These are phyloP conservation scores for Asterophora lycoperdoides DNA, from an alignment of 768 basidiomycete genomes.

Conservation along the genomic window DNA sequence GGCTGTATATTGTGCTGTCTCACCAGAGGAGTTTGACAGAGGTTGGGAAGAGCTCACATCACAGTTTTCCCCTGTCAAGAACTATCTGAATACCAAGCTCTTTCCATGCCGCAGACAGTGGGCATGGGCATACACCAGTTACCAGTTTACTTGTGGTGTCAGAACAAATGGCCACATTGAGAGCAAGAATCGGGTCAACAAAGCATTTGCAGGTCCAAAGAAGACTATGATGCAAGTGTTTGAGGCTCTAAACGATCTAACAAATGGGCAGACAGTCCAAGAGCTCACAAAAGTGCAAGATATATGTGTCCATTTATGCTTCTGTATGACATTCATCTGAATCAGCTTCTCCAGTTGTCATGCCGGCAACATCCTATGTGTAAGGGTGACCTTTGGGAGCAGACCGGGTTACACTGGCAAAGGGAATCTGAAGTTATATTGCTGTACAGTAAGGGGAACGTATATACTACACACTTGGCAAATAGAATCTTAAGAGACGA, in stretches of 20 bases:
- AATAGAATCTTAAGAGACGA: no score
- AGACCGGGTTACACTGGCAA: no score
- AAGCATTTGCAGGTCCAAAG: slow-evolving; percentile 19
- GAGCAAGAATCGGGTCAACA: slow-evolving; percentile 22
- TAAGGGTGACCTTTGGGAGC: no score
- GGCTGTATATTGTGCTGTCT: slow-evolving; percentile 24
- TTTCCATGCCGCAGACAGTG: slow-evolving; percentile 28
- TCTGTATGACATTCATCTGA: neutral
- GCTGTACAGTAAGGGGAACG: no score
- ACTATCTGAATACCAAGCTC: slow-evolving; percentile 26
- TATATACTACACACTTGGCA: no score
- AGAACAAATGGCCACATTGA: slow-evolving; percentile 31
- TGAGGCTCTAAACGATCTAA: slow-evolving; percentile 18
- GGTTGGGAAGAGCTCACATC: slow-evolving; percentile 16
- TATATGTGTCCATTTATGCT: slow-evolving; percentile 5
- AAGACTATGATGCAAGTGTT: slow-evolving; percentile 20
- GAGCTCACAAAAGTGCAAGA: slow-evolving; percentile 16
- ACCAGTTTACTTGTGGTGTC: slow-evolving; percentile 28
- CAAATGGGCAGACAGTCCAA: slow-evolving; percentile 14
- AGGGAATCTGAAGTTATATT: no score
- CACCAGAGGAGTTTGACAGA: slow-evolving; percentile 26
- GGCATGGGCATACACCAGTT: slow-evolving; percentile 31
- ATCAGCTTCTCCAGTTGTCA: slow-evolving; percentile 16
- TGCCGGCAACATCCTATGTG: slow-evolving; percentile 23
- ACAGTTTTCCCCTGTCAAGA: slow-evolving; percentile 13